These are phyloP conservation scores for Penicillium bialowiezense DNA, from an alignment of 495 filamentous ascomycete species.

Conservation along the genomic window DNA sequence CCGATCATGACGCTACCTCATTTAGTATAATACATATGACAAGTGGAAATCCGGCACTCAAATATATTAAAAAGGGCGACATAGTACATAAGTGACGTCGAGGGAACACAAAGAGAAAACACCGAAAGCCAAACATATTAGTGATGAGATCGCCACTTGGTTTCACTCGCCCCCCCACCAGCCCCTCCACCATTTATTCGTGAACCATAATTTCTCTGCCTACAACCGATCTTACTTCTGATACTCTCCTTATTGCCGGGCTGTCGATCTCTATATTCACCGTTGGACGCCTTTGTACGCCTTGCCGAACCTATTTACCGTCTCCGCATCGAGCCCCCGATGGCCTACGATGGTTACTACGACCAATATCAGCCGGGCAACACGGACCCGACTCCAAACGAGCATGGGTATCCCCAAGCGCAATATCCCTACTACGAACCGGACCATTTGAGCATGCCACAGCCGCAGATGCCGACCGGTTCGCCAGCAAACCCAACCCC, in stretches of 20 bases:
- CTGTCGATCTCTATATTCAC: too few species aligned
- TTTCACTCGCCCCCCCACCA: conserved; percentile 8
- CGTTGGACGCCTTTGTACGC: background rate
- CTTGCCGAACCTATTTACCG: background rate
- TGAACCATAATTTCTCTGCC: background rate
- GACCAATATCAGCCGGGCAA: conserved; percentile 26
- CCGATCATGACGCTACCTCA: conserved; percentile 2
- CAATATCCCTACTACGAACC: conserved; percentile 36
- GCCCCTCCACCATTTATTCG: conserved; percentile 2
- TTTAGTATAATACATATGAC: conserved; percentile 1
- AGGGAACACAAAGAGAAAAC: conserved; percentile 7
- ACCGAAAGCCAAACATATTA: background rate
- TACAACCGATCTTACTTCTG: background rate
- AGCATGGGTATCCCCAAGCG: conserved; percentile 17
- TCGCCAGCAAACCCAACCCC: conserved; percentile 19
- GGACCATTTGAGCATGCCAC: conserved; percentile 42
- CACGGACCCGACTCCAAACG: conserved; percentile 24
- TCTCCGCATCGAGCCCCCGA: conserved; percentile 8
- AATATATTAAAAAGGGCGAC: conserved; percentile 3
- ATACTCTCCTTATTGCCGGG: background rate
- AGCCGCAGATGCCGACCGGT: conserved; percentile 31
- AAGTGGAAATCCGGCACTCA: conserved; percentile 2
- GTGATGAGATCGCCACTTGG: conserved; percentile 6
- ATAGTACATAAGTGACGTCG: conserved; percentile 2
- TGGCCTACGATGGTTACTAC: conserved; percentile 44